Evolutionary conservation across 148 eudicot genomes (phyloP).

Genomic region (Pouteria glomerata): DNA sequence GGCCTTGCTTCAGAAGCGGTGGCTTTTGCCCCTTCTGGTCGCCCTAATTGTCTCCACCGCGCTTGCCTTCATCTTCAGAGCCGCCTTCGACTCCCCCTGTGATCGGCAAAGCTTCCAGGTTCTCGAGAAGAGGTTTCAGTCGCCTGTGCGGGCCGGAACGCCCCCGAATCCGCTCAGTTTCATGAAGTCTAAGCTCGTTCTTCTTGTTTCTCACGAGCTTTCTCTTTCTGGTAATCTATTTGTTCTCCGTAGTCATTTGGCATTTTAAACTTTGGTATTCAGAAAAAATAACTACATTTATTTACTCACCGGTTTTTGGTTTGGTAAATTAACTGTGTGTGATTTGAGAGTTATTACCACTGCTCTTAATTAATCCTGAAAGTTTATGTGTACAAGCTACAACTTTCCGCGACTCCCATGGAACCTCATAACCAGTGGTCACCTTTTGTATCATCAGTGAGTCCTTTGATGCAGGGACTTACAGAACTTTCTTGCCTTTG

Average conservation of each 20-base stretch:
- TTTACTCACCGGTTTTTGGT: not conserved
- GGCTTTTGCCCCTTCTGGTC: conserved; percentile 46
- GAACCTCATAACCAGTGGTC: not conserved
- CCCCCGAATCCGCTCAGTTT: conserved; percentile 57
- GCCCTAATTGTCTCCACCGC: conserved; percentile 56
- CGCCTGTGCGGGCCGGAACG: not conserved
- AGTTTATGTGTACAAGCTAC: not conserved
- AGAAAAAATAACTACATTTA: not conserved
- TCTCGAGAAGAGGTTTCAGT: conserved; percentile 17
- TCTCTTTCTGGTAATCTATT: conserved; percentile 71
- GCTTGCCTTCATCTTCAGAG: conserved; percentile 54
- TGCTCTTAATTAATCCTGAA: not conserved
- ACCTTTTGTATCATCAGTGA: not conserved
- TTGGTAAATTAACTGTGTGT: not conserved
- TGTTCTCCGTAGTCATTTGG: not conserved
- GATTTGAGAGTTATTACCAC: not conserved
- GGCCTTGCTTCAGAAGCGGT: conserved; percentile 39
- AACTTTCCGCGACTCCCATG: not conserved
- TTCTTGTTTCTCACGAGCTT: conserved; percentile 88
- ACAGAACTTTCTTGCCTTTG: not conserved
- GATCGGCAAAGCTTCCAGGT: conserved; percentile 14
- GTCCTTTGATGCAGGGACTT: not conserved
- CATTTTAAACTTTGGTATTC: not conserved
- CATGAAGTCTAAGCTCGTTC: conserved; percentile 92
- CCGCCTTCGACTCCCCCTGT: conserved; percentile 45